These are phyloP conservation scores for Leishmania amazonensis DNA, from an alignment of 208 protist species.

Conservation along the genomic window DNA sequence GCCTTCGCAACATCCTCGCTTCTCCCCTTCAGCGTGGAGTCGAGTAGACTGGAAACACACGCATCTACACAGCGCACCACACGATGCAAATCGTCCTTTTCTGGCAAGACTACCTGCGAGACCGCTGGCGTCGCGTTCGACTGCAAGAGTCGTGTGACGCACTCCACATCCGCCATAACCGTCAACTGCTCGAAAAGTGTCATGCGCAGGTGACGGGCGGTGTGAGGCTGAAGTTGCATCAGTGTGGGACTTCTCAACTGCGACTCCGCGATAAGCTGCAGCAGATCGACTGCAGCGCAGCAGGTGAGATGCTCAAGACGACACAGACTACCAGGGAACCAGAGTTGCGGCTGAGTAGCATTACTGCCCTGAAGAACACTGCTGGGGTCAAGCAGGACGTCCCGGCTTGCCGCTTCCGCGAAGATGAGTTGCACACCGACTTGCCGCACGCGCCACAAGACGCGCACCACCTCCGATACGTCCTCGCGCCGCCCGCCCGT, in stretches of 20 bases:
- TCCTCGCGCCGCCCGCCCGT: background rate
- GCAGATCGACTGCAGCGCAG: conserved; percentile 11
- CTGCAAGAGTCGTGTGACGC: conserved; percentile 15
- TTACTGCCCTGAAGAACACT: background rate
- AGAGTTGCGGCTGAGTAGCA: background rate
- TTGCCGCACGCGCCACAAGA: conserved; percentile 11
- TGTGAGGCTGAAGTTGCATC: background rate
- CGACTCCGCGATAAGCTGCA: conserved; percentile 14
- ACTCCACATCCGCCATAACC: background rate
- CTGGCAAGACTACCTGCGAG: conserved; percentile 19
- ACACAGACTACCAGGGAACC: conserved; percentile 8
- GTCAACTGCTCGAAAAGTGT: conserved; percentile 10
- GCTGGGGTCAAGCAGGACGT: background rate
- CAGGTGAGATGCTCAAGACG: background rate
- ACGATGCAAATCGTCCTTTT: background rate
- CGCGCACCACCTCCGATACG: conserved; percentile 6
- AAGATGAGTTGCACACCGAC: conserved; percentile 12
- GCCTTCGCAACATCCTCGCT: background rate
- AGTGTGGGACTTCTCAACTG: background rate
- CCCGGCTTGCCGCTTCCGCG: background rate
- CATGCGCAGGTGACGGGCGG: background rate
- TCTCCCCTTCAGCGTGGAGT: background rate
- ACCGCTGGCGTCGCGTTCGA: background rate
- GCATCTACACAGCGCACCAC: conserved; percentile 11
- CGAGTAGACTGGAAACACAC: background rate